Evolutionary conservation across 176 grass and related monocot species (phyloP).

Genomic region (Aegilops tauschii): DNA sequence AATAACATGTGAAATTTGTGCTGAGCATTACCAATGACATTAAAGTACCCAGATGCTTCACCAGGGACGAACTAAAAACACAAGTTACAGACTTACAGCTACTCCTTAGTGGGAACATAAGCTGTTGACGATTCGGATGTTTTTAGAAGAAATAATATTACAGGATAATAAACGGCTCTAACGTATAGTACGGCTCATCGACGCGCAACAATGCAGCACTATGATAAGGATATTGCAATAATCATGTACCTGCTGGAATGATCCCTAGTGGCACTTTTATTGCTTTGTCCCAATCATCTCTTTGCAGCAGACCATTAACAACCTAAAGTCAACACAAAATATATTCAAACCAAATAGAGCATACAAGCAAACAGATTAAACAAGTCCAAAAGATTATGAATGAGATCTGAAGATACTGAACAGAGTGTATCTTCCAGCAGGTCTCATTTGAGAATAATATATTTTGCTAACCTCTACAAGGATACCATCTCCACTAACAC

Average conservation of each 20-base stretch:
- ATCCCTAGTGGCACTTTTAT: slow-evolving; percentile 96
- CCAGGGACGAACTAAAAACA: background rate
- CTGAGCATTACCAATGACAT: background rate
- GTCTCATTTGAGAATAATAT: background rate
- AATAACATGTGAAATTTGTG: slow-evolving; percentile 28
- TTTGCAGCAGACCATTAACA: slow-evolving; percentile 91
- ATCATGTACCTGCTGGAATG: slow-evolving; percentile 77
- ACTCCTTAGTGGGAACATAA: background rate
- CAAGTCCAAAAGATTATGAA: background rate
- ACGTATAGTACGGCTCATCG: background rate
- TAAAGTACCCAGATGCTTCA: slow-evolving; percentile 16
- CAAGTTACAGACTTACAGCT: background rate
- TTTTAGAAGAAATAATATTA: background rate
- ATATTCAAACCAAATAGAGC: background rate
- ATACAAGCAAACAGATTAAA: background rate
- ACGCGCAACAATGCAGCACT: background rate
- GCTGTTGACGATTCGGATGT: background rate
- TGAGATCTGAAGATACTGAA: background rate
- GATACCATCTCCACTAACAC: slow-evolving; percentile 95
- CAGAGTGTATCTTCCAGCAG: background rate
- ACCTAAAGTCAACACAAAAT: slow-evolving; percentile 55
- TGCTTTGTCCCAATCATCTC: slow-evolving; percentile 85
- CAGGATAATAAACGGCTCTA: background rate
- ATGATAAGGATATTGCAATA: background rate
- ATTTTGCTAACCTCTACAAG: slow-evolving; percentile 83